Evolutionary conservation across 2,329 filamentous ascomycete genomes (phyloP), one percentile per base, ranked within the genome.

Genomic region (Ceratocystis destructans): DNA sequence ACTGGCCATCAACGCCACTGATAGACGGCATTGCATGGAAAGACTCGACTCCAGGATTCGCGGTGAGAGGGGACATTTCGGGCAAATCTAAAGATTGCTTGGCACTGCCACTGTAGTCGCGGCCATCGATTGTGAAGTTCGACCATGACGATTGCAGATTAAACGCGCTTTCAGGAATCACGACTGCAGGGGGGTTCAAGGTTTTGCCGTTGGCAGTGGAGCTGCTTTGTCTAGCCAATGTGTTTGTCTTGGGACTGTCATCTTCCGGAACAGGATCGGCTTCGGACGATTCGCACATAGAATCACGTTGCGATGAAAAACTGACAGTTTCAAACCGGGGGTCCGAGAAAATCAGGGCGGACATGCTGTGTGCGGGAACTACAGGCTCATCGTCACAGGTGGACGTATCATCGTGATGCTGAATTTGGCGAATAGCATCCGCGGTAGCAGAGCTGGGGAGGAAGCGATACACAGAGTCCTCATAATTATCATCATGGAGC

Each of bases 111-210:
- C 15, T 64, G 67, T 55, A 67, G 68, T 82, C 79, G 22, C 75
- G 77, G 67, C 80, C 84, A 17, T 82, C 81, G 8, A 84, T 75
- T 0, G 82, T 83, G 68, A 82, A 80, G 70, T 85, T 82, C 31
- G 83, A 85, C 83, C 83, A 85, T n/a, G 78, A 76, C 1, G 82
- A 83, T 65, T 80, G 79, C 62, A 83, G 80, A 69, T 82, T 85
- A 22, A 75, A 73, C 46, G 82, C 77, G 67, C 83, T 76, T 68
- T 75, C 73, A 53, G 77, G 73, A 64, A 77, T 71, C 62, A 77
- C 71, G 70, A 77, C 72, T 62, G 77, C 73, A 12, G 82, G 82
- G 15, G 83, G 77, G 64, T 75, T 74, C 7, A 84, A 74, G 66
- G 76, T 80, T 65, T 77, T 77, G 15, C 78, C 41, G n/a, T 75